Evolutionary conservation across 148 eudicot species (phyloP).

Genomic region (Vaccinium darrowii): DNA sequence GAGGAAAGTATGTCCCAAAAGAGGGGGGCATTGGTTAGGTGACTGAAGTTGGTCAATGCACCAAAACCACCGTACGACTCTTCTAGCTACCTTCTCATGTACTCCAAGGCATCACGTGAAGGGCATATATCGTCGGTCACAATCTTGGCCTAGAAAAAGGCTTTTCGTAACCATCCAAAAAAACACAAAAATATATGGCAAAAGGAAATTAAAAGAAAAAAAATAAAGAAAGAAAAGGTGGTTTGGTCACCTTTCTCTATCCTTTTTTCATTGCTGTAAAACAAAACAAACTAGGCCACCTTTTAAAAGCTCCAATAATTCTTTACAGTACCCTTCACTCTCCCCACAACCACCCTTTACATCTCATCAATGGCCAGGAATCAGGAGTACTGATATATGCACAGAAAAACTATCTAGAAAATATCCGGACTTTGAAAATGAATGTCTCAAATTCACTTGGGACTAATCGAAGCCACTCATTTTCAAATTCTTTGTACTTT

Average conservation of each 20-base stretch:
- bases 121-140: conserved; percentile 17
- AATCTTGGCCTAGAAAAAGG: conserved; percentile 20
- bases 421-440: too few relatives aligned
- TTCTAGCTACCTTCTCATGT: neutral
- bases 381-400: too few relatives aligned
- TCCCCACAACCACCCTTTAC: neutral
- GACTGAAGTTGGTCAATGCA: conserved; percentile 18
- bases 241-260: neutral
- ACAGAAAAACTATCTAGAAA: too few relatives aligned
- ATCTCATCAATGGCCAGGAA: neutral
- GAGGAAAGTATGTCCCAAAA: neutral
- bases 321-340: neutral
- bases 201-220: neutral
- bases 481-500: too few relatives aligned
- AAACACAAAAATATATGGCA: neutral
- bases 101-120: conserved; percentile 39
- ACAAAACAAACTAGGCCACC: conserved; percentile 1
- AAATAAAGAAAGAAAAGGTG: neutral
- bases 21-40: neutral
- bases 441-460: too few relatives aligned
- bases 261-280: conserved; percentile 14
- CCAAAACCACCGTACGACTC: conserved; percentile 5
- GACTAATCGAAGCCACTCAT: too few relatives aligned
- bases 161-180: conserved; percentile 18
- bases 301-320: conserved; percentile 1